phyloP scores from a whole-genome alignment of 2,329 filamentous ascomycete species.

The Cadophora sp. region DNA sequence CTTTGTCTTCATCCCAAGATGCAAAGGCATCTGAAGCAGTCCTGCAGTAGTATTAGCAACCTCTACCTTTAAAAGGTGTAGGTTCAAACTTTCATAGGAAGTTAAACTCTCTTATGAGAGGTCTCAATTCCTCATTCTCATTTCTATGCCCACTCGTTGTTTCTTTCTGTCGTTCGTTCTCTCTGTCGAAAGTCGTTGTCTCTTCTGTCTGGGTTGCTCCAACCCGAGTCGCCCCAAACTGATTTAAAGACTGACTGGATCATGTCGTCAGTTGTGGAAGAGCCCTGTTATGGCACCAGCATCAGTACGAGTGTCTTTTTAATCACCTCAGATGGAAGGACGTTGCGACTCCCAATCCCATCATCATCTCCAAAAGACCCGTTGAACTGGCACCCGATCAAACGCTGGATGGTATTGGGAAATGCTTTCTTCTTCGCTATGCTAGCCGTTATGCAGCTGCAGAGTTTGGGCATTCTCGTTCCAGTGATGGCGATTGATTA shows the following conservation, averaged over 20 bases:
- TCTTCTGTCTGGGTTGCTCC: not conserved
- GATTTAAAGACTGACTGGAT: not conserved
- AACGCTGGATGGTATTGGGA: constrained; percentile 32
- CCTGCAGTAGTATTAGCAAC: not conserved
- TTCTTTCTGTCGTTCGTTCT: not conserved
- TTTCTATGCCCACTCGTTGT: not conserved
- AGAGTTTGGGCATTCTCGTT: constrained; percentile 38
- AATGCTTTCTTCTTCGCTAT: constrained; percentile 34
- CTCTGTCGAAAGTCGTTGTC: not conserved
- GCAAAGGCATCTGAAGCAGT: not conserved
- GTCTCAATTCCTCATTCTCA: not conserved
- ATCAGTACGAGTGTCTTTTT: constrained; percentile 40
- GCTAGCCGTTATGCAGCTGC: constrained; percentile 37
- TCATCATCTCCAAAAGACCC: constrained; percentile 44
- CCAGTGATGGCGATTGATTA: constrained; percentile 36
- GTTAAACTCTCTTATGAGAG: not conserved
- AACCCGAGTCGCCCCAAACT: not conserved
- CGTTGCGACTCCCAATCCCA: constrained; percentile 46
- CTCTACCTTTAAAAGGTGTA: not conserved
- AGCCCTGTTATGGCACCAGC: not conserved
- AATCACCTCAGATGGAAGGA: constrained; percentile 44
- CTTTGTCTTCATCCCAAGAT: not conserved
- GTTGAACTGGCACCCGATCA: constrained; percentile 41
- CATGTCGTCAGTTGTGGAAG: not conserved
- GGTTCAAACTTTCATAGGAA: not conserved